Evolutionary conservation across 345 rosid species (phyloP), one percentile per base, ranked within the genome.

Genomic region (Eucalyptus tenuipes): DNA sequence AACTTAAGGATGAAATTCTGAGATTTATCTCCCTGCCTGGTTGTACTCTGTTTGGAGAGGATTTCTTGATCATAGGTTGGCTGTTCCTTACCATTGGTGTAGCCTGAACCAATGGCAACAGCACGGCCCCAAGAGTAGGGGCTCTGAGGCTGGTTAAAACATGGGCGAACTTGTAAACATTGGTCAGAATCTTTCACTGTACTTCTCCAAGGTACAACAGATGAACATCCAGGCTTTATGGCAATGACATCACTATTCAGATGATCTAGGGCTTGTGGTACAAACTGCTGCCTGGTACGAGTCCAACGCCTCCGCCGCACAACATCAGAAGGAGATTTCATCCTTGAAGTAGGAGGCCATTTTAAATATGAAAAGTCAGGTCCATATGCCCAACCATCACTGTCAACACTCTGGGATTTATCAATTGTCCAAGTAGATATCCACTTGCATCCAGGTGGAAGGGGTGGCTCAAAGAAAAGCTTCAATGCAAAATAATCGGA

Each of bases 151-250:
- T 91, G 86, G 68, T 94, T 96, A 89, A 87, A 92, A 92, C 33
- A 66, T 85, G 99, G 99, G 88, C 98, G 96, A 82, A 98, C 92
- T 87, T 88, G 96, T 89, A 98, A 91, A 93, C 93, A 95, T 84
- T 95, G 94, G 44, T 94, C 94, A 81, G 96, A 94, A 91, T 90
- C 93, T 90, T 90, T 95, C 50, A 94, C 94, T 91, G 94, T 92
- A 93, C 96, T 94, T 91, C 93, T 93, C 97, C 99, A 97, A 86
- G 99, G 99, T 91, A 98, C 91, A 88, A 94, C 94, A 90, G 93
- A 89, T 66, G 98, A 96, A 89, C 95, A 95, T 87, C 96, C 95
- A 87, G 98, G 97, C 90, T 89, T 91, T 91, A 97, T 40, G 88
- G 92, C 75, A 90, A 94, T 87, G 49, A 88, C 85, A 55, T 89